Evolutionary conservation across 2,329 filamentous ascomycete species (phyloP).

Genomic region (Trichoderma breve): DNA sequence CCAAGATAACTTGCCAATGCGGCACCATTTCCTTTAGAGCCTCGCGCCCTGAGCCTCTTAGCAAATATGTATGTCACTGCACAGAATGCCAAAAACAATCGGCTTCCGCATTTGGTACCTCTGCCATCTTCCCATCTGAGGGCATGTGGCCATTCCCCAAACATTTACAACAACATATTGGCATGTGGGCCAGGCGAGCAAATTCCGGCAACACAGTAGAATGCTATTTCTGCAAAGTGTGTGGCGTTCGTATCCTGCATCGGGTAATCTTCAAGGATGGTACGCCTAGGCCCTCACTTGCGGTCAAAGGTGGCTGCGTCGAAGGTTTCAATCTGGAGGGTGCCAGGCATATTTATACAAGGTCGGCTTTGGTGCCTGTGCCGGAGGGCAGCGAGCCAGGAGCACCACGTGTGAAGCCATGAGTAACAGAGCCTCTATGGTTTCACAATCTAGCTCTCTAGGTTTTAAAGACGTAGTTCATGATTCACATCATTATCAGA

Average conservation of each 20-base stretch:
- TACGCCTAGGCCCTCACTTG: constrained; percentile 36
- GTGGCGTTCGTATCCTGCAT: constrained; percentile 33
- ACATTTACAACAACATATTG: constrained; percentile 33
- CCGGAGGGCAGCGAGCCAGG: constrained; percentile 35
- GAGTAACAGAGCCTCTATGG: not conserved
- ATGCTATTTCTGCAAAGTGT: constrained; percentile 43
- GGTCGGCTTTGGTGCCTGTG: constrained; percentile 44
- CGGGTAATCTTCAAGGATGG: constrained; percentile 38
- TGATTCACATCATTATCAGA: not conserved
- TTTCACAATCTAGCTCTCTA: not conserved
- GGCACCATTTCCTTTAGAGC: not conserved
- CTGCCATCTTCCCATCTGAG: constrained; percentile 42
- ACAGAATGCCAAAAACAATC: constrained; percentile 46
- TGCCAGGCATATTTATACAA: constrained; percentile 46
- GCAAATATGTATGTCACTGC: constrained; percentile 40
- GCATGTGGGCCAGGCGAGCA: constrained; percentile 39
- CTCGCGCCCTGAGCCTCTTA: not conserved
- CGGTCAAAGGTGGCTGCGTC: constrained; percentile 47
- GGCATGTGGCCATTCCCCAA: constrained; percentile 41
- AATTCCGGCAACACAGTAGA: constrained; percentile 42
- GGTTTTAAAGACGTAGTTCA: not conserved
- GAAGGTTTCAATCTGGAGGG: constrained; percentile 41
- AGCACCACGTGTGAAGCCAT: constrained; percentile 20
- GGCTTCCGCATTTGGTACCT: constrained; percentile 45
- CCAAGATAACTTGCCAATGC: not conserved